Conservation (phyloP, 192 early-diverging fungal species). For the Gonapodya sp. region DNA sequence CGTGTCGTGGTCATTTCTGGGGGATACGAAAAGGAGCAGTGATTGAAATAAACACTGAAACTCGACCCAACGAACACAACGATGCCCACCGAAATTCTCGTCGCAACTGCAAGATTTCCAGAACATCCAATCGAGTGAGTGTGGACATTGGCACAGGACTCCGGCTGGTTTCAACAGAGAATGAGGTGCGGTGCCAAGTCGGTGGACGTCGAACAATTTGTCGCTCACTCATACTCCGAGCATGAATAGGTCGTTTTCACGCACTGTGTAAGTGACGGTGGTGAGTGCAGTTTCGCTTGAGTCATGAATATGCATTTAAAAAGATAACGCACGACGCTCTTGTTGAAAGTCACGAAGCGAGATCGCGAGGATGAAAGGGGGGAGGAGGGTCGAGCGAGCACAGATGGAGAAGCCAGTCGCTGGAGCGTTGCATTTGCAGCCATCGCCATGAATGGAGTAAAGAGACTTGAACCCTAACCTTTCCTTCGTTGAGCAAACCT, state of each 20-base stretch:
- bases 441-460: background rate
- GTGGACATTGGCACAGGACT: background rate
- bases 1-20: background rate
- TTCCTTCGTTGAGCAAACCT: background rate
- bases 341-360: background rate
- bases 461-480: background rate
- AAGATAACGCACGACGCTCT: background rate
- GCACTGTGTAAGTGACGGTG: background rate
- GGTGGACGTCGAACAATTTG: background rate
- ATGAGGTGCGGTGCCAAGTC: background rate
- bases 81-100: background rate
- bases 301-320: background rate
- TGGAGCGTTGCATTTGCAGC: background rate
- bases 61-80: background rate
- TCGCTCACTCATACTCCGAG: background rate
- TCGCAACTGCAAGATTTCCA: background rate
- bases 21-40: background rate
- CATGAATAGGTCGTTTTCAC: background rate
- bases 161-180: background rate
- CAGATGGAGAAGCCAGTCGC: background rate
- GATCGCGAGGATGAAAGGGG: background rate
- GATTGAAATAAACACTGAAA: background rate
- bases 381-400: background rate
- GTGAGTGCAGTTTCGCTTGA: background rate
- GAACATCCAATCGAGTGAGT: background rate